Evolutionary conservation across 2,329 filamentous ascomycete genomes (phyloP), one percentile per base, ranked within the genome.

Genomic region (Penicillium sp.): DNA sequence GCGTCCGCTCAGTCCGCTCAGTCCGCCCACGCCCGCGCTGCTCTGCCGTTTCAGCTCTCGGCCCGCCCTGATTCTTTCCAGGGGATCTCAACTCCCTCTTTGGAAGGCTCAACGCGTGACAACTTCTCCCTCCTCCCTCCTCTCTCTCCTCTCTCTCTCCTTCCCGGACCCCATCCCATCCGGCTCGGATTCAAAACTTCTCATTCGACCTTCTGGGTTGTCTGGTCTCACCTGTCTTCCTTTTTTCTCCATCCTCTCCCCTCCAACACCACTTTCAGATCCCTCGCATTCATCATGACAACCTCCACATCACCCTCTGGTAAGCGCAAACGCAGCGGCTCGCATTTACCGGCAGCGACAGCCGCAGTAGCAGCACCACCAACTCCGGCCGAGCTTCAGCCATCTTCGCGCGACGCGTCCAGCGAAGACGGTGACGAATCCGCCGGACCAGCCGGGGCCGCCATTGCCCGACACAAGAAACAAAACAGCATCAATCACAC

Each of bases 381-480:
- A 57, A 64, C 75, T 52, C 73, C 79, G 49, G 77, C 81, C 46
- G 80, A 85, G 63, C 75, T 82, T 43, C 81, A 84, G 66, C 78
- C 86, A 33, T 89, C 86, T 13, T 90, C 88, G 33, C 82, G 86
- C 65, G 88, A 94, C 73, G 87, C 86, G 51, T 91, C 88, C 12
- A 86, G 79, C 55, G 88, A 95, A 72, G 88, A 91, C 37, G 54
- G 52, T 61, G 84, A 86, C 61, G 87, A 88, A 57, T 84, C 84
- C 12, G 80, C 86, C 45, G 78, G 76, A 33, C 72, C 76, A 35
- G 68, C 50, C 28, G 56, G 55, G 40, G 51, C 58, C 2, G 39
- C 58, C 8, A 53, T 56, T 25, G 52, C 59, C 47, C 81, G 80
- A 58, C 79, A 81, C 66, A 79, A 80, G 65, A 83, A 83, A 67